A percentile compares a stretch with the other conserved stretches of the same genome.
Evolutionary conservation across 441 rosid genomes (phyloP).

Genomic region (Pelargonium exstipulatum): DNA sequence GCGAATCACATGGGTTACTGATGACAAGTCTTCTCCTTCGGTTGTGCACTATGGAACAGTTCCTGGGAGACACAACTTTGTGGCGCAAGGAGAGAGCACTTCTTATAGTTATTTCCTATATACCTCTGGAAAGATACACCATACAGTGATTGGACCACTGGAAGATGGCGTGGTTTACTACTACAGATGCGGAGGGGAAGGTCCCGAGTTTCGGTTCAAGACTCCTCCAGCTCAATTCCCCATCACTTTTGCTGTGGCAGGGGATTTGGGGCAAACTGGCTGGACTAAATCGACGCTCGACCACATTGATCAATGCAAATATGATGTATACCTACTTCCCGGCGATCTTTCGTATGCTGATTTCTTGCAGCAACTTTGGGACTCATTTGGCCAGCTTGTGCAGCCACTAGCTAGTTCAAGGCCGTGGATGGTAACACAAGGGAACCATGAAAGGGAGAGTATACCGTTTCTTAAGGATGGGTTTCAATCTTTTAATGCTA

Average conservation of each 20-base stretch:
- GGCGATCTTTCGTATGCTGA: constrained; percentile 96
- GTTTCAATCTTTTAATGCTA: constrained; percentile 66
- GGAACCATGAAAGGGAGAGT: constrained; percentile 82
- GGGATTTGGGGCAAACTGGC: constrained; percentile 93
- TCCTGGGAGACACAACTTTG: constrained; percentile 47
- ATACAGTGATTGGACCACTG: constrained; percentile 72
- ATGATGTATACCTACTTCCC: constrained; percentile 76
- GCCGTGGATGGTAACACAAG: constrained; percentile 99
- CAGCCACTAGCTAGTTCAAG: constrained; percentile 89
- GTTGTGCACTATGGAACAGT: constrained; percentile 67
- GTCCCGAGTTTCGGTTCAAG: constrained; percentile 76
- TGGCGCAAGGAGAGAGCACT: constrained; percentile 67
- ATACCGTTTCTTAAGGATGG: constrained; percentile 61
- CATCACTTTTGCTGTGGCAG: constrained; percentile 75
- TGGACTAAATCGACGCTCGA: constrained; percentile 93
- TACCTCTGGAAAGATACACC: constrained; percentile 87
- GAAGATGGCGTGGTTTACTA: constrained; percentile 54
- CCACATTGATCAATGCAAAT: constrained; percentile 68
- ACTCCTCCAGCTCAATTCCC: constrained; percentile 79
- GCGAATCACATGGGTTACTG: constrained; percentile 71
- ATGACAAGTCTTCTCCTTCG: constrained; percentile 55
- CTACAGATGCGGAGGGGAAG: constrained; percentile 75
- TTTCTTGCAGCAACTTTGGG: constrained; percentile 80
- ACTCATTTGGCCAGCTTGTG: constrained; percentile 79
- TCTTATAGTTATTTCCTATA: constrained; percentile 66